Evolutionary conservation across 129 eudicot species (phyloP).

Genomic region (Flaveria robusta): DNA sequence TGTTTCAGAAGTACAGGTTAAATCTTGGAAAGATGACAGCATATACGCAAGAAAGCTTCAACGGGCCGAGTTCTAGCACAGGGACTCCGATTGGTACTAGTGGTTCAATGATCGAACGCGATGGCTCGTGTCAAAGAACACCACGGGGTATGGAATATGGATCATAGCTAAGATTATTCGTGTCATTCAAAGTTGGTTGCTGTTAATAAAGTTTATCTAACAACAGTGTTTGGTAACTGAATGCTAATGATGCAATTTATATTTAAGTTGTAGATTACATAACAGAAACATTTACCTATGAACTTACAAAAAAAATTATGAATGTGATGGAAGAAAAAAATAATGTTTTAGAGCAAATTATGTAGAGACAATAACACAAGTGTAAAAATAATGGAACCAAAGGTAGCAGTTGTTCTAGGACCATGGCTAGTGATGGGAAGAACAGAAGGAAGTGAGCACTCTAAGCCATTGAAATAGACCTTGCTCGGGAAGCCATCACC

Average conservation of each 20-base stretch:
- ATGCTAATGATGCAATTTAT: constrained; percentile 6
- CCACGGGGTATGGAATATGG: neutral
- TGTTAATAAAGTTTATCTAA: constrained; percentile 3
- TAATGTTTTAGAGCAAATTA: constrained; percentile 22
- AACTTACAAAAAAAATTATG: constrained; percentile 16
- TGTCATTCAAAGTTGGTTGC: constrained; percentile 6
- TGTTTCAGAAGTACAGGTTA: constrained; percentile 37
- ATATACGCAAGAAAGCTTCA: neutral
- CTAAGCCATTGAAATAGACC: constrained; percentile 66
- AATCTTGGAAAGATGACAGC: constrained; percentile 8
- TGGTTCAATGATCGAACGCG: neutral
- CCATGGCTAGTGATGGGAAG: constrained; percentile 50
- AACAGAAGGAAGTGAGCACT: constrained; percentile 52
- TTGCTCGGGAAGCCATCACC: constrained; percentile 70
- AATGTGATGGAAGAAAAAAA: constrained; percentile 8
- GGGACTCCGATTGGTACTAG: neutral
- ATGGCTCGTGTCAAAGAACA: neutral
- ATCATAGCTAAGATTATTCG: constrained; percentile 10
- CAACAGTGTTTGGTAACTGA: neutral
- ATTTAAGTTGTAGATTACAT: constrained; percentile 29
- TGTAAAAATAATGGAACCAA: constrained; percentile 29
- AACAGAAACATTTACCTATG: constrained; percentile 5
- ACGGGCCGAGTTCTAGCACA: neutral
- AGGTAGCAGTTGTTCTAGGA: neutral
- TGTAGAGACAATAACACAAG: constrained; percentile 27